Base-by-base conservation (phyloP, 345 rosid genomes). In the Psidium friedrichsthalianum region DNA sequence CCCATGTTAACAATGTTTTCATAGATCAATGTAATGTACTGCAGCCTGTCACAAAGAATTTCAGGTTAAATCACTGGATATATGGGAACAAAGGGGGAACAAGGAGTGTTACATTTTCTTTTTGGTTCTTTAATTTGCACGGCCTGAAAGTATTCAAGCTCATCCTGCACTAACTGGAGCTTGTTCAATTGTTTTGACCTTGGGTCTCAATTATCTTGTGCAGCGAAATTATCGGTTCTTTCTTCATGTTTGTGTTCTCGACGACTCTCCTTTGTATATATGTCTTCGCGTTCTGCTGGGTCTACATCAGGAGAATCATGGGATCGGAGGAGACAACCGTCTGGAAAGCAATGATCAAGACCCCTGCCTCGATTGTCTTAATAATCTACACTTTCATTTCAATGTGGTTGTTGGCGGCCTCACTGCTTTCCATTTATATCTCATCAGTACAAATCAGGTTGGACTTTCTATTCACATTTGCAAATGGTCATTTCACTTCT, bases 341-440 rank as follows among this genome's bases (percentile, higher is more conserved):
- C 83, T 93, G 95, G 95, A 93, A 90, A 87, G 95, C 95, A 54
- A 92, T 93, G 95, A 86, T 89, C 83, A 92, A 88, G 89, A 89
- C 95, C 83, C 95, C 95, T 9, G 98, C 99, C 86, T 96, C 99
- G 29, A 95, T 95, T 87, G 98, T 93, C 78, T 89, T 98, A 82
- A 89, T 98, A 69, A 88, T 93, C 82, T 98, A 98, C 92, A 93
- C 99, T n/a, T 98, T 98, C 85, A 92, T 98, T 57, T 89, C 96
- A 1, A 92, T 98, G 95, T 98, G 99, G 99, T 96, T 85, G 99
- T 98, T 82, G 99, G 99, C 82, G 99, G 99, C 85, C 96, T 98
- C 85, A 91, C 95, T 21, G 93, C 95, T 82, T 98, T 96, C 89
- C 99, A 98, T 89, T 90, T 94, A 25, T 98, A 96, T 90, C 98